phyloP scores from a whole-genome alignment of 768 basidiomycete genomes.

The Lactarius tabidus region DNA sequence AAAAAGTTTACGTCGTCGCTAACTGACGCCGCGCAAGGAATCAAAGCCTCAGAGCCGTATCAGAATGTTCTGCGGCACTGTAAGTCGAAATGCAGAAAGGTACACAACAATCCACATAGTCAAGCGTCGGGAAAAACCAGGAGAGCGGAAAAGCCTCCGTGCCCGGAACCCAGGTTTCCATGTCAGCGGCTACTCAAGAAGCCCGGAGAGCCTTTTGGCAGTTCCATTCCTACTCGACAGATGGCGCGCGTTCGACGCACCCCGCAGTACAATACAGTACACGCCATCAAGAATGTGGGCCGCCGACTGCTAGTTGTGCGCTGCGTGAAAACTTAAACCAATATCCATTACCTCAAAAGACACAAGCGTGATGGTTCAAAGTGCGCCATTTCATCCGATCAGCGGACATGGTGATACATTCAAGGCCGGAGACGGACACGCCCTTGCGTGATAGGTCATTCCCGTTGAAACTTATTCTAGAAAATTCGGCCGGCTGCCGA shows the following conservation, averaged over 20 bases:
- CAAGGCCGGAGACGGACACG: neutral
- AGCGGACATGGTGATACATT: neutral
- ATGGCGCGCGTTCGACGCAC: neutral
- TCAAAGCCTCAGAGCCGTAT: neutral
- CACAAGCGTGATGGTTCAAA: slow-evolving; percentile 2
- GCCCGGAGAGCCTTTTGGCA: neutral
- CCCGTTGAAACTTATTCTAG: neutral
- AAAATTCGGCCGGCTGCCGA: neutral
- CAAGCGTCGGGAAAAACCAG: neutral
- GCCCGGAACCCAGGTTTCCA: neutral
- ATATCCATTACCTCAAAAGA: slow-evolving; percentile 11
- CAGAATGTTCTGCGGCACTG: neutral
- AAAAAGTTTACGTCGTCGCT: neutral
- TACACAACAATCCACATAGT: neutral
- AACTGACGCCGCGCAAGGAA: neutral
- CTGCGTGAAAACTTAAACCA: neutral
- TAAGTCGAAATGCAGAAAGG: neutral
- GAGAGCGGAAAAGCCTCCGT: neutral
- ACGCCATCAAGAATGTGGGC: slow-evolving; percentile 5
- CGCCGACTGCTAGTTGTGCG: neutral
- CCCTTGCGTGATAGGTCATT: neutral
- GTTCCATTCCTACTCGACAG: neutral
- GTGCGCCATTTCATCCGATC: slow-evolving; percentile 12
- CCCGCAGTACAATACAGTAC: neutral
- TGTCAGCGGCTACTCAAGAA: neutral